Conservation (phyloP, 768 basidiomycete genomes). For the Phlebiopsis flavidoalba region DNA sequence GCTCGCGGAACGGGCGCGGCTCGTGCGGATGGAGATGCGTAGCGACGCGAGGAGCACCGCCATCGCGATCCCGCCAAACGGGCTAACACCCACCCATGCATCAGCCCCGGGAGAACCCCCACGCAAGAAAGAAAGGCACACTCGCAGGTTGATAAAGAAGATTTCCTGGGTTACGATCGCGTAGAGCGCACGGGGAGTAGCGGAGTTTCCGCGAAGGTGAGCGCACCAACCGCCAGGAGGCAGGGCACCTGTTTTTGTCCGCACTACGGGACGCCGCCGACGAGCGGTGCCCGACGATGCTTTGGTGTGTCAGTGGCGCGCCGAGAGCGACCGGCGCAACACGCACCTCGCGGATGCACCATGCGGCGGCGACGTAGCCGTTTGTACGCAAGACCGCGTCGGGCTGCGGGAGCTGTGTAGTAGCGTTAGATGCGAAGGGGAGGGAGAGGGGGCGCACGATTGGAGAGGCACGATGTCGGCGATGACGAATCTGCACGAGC, state of each 20-base stretch:
- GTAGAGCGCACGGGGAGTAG: not conserved
- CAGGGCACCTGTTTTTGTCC: too few species aligned
- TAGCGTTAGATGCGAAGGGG: not conserved
- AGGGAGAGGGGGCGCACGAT: slow-evolving; percentile 15
- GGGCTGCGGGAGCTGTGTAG: slow-evolving; percentile 15
- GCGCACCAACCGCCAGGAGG: not conserved
- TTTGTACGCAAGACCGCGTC: slow-evolving; percentile 36
- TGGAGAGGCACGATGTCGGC: slow-evolving; percentile 33
- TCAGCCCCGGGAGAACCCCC: not conserved
- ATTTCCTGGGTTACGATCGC: not conserved
- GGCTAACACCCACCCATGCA: slow-evolving; percentile 17
- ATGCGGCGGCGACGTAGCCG: slow-evolving; percentile 33
- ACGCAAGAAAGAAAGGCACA: not conserved
- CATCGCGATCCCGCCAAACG: slow-evolving; percentile 30
- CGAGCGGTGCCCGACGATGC: not conserved
- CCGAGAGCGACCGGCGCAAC: not conserved
- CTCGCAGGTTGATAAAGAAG: slow-evolving; percentile 2
- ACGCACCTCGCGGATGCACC: slow-evolving; percentile 28
- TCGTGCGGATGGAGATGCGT: slow-evolving; percentile 28
- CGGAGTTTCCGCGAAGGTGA: not conserved
- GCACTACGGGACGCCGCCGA: not conserved
- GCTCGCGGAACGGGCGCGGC: slow-evolving; percentile 25
- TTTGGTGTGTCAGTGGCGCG: not conserved
- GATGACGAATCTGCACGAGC: slow-evolving; percentile 26
- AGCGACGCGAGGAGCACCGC: slow-evolving; percentile 29